Conservation (phyloP, 768 basidiomycete species). For the Mrakia hoshinonis region DNA sequence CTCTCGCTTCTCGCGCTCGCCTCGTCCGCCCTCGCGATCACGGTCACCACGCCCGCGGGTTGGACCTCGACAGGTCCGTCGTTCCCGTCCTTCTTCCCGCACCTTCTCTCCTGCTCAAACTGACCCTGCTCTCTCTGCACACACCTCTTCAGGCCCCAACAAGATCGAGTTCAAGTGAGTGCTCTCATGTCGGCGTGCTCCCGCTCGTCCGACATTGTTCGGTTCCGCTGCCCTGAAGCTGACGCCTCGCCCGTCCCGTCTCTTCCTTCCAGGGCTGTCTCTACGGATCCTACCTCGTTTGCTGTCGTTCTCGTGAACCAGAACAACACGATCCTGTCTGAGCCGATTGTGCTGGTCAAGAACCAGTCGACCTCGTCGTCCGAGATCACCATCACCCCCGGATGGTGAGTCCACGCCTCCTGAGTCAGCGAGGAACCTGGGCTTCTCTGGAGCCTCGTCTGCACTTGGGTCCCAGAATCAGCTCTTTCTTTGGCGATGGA, state of each 20-base stretch:
- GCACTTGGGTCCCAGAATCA: too few species aligned
- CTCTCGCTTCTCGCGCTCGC: slow-evolving; percentile 1
- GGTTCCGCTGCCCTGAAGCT: not conserved
- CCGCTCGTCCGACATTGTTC: not conserved
- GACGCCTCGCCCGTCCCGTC: not conserved
- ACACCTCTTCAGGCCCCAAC: slow-evolving; percentile 12
- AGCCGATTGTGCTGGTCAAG: not conserved
- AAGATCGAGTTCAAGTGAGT: slow-evolving; percentile 11
- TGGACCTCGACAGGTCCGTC: slow-evolving; percentile 12
- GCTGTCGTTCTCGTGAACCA: slow-evolving; percentile 10
- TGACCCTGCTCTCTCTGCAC: not conserved
- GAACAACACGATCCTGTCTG: not conserved
- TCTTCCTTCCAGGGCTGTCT: not conserved
- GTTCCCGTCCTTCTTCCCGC: not conserved
- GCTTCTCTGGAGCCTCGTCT: not conserved
- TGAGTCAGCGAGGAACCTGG: too few species aligned
- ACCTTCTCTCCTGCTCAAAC: not conserved
- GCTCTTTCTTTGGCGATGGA: too few species aligned
- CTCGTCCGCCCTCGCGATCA: slow-evolving; percentile 9
- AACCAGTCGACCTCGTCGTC: not conserved
- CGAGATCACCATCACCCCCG: slow-evolving; percentile 1
- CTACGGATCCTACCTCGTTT: slow-evolving; percentile 8
- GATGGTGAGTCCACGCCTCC: not conserved
- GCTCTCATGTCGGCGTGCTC: not conserved
- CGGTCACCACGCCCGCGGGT: not conserved